Percentiles rank a stretch among this genome's conserved stretches.
These are phyloP conservation scores for Kodamaea alishanica DNA, from an alignment of 1,139 yeast species.

Conservation along the genomic window DNA sequence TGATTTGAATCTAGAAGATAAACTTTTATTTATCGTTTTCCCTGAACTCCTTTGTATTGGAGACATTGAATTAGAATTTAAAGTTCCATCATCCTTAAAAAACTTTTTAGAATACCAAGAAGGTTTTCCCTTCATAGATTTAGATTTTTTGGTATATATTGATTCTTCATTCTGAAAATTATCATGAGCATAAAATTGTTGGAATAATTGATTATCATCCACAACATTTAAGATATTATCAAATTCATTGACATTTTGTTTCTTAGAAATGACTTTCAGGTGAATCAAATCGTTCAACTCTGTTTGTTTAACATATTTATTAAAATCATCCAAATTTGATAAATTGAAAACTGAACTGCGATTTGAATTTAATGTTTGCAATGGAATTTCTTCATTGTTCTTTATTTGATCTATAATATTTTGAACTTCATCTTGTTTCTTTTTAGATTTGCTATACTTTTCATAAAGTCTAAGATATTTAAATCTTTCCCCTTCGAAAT, in stretches of 20 bases:
- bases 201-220: conserved; percentile 26
- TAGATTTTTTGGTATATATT: conserved; percentile 1
- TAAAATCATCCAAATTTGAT: conserved; percentile 37
- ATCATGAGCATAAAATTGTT: conserved; percentile 27
- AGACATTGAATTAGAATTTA: conserved; percentile 1
- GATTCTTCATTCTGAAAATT: conserved; percentile 12
- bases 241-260: conserved; percentile 6
- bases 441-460: conserved; percentile 13
- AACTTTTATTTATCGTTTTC: conserved; percentile 2
- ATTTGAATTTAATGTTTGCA: conserved; percentile 20
- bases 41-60: neutral
- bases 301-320: conserved; percentile 33
- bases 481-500: conserved; percentile 25
- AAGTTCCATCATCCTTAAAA: conserved; percentile 5
- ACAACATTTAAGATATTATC: conserved; percentile 30
- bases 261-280: conserved; percentile 15
- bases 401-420: conserved; percentile 14
- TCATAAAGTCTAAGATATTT: conserved; percentile 29
- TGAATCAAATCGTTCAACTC: conserved; percentile 34
- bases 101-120: conserved; percentile 13
- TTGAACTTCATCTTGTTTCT: conserved; percentile 11
- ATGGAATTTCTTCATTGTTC: conserved; percentile 22
- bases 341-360: conserved; percentile 31
- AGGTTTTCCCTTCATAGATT: conserved; percentile 5
- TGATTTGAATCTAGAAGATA: conserved; percentile 2